Conservation (phyloP, 768 basidiomycete species). For the Amanita pallidorosea region DNA sequence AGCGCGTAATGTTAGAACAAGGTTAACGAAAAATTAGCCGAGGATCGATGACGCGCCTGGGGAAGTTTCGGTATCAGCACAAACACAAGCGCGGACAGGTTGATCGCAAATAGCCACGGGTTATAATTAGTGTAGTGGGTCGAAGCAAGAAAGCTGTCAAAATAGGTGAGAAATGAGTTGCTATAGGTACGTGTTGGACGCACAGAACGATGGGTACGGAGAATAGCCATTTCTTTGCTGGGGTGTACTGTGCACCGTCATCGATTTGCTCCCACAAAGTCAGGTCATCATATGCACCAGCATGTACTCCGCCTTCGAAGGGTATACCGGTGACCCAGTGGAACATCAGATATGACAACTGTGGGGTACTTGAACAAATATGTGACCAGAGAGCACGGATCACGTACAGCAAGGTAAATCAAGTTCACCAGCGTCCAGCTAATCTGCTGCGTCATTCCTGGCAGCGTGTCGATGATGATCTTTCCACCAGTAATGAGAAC, state of each 20-base stretch:
- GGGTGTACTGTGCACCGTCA: conserved; percentile 96
- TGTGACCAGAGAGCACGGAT: conserved; percentile 1
- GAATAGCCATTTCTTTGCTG: conserved; percentile 95
- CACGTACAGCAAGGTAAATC: conserved; percentile 77
- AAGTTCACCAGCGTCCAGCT: conserved; percentile 95
- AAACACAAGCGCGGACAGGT: conserved; percentile 67
- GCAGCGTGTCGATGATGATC: conserved; percentile 86
- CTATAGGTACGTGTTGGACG: conserved; percentile 17
- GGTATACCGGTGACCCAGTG: conserved; percentile 97
- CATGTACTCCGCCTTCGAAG: conserved; percentile 78
- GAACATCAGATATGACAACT: conserved; percentile 98
- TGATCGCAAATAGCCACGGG: conserved; percentile 86
- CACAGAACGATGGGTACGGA: conserved; percentile 84
- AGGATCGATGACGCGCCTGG: conserved; percentile 40
- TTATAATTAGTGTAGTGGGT: conserved; percentile 98
- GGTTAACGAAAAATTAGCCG: conserved; percentile 9
- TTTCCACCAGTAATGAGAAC: conserved; percentile 87
- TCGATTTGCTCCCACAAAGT: conserved; percentile 99
- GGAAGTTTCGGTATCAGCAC: conserved; percentile 95
- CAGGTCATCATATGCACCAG: conserved; percentile 93
- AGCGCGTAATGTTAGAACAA: conserved; percentile 4
- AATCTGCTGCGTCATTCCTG: conserved; percentile 87
- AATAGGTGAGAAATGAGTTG: background rate
- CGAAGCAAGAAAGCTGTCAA: conserved; percentile 79
- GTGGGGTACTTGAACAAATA: conserved; percentile 1